Conservation (phyloP, 192 early-diverging fungal species). For the Neocallimastix lanati region DNA sequence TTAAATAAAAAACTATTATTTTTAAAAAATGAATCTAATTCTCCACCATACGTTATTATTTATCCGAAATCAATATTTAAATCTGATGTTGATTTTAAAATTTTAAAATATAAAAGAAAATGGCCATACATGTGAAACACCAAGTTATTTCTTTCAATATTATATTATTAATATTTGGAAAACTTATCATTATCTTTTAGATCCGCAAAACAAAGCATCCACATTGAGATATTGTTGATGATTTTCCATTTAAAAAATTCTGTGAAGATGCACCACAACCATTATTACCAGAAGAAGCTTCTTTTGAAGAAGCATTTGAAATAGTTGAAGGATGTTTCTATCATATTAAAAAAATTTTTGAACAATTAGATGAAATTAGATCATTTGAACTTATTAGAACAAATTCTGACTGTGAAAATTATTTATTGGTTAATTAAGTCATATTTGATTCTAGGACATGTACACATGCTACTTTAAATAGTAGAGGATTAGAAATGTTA, state of each 20-base stretch:
- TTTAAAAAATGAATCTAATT: conserved; percentile 8
- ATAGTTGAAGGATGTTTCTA: conserved; percentile 62
- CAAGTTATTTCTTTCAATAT: conserved; percentile 67
- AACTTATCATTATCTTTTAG: conserved; percentile 20
- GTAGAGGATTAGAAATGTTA: conserved; percentile 58
- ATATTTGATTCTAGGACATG: conserved; percentile 94
- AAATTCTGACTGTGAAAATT: conserved; percentile 62
- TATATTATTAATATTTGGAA: conserved; percentile 65
- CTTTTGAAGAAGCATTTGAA: conserved; percentile 30
- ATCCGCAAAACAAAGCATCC: conserved; percentile 1
- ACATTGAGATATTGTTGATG: conserved; percentile 15
- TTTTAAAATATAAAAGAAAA: conserved; percentile 1
- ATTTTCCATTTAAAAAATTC: conserved; percentile 70
- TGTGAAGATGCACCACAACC: conserved; percentile 54
- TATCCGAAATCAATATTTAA: conserved; percentile 32
- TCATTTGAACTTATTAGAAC: conserved; percentile 82
- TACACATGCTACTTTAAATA: conserved; percentile 83
- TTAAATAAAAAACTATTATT: no score
- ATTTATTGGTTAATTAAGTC: conserved; percentile 85
- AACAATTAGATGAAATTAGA: conserved; percentile 73
- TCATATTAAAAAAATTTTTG: conserved; percentile 63
- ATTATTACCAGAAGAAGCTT: conserved; percentile 30
- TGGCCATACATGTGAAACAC: conserved; percentile 84
- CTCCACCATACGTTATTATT: conserved; percentile 58
- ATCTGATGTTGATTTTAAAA: conserved; percentile 3